Base-by-base conservation (phyloP, 2,329 filamentous ascomycete species). In the Colletotrichum sp. region DNA sequence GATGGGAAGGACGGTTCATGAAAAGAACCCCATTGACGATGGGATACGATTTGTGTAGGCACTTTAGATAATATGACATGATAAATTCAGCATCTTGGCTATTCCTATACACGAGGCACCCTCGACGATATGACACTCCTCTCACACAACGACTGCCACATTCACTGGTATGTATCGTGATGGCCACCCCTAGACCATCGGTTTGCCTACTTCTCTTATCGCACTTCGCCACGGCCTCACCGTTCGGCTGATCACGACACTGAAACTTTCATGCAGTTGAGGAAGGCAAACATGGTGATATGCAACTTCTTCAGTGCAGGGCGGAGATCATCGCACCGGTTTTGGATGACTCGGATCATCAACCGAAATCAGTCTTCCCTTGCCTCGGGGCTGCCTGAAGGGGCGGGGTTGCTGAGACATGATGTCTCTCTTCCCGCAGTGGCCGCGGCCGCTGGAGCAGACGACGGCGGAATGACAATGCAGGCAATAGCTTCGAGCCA, bases 101-200 rank as follows among this genome's bases (percentile, higher is more conserved):
- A n/a, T n/a, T n/a, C n/a, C n/a, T n/a, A n/a, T n/a, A n/a, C n/a
- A n/a, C n/a, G n/a, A n/a, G n/a, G n/a, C n/a, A n/a, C n/a, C n/a
- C n/a, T n/a, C n/a, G n/a, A n/a, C n/a, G n/a, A n/a, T n/a, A n/a
- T n/a, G 44, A 8, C 44, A 52, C 10, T 21, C 39, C 3, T 49
- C 18, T 49, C 39, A 0, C 18, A 0, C 39, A 6, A n/a, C 39
- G 18, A 12, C 18, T 12, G 0, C 5, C 44, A 52, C 10, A 8
- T 21, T 1, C 1, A 52, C 44, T 52, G n/a, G 1, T 4, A 52
- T 52, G 44, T 52, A 21, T 52, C n/a, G 18, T n/a, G 39, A n/a
- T 4, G 0, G 3, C 18, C 39, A n/a, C 0, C 18, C 3, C 39
- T 49, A 49, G 39, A 12, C 39, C 1, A 7, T n/a, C 18, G 1